Base-by-base conservation (phyloP, 148 eudicot species). In the Rhododendron henanense region DNA sequence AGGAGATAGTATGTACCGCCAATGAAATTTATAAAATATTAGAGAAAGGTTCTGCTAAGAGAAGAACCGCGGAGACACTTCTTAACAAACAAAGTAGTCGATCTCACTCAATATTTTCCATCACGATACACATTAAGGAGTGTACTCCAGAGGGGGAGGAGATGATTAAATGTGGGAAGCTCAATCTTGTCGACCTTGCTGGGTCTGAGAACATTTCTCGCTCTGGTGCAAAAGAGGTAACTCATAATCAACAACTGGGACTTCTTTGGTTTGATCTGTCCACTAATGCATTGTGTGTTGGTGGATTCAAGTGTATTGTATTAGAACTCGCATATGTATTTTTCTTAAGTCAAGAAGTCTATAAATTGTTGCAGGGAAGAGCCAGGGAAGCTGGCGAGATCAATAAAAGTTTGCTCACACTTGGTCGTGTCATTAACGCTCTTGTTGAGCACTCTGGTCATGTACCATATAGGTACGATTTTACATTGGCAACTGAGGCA, bases 301-400 rank as follows among this genome's bases (percentile, higher is more conserved):
- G 79, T 23, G 51, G 31, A 41, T 41, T 45, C 55, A 18, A 59
- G 18, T 35, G 1, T 55, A n/a, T 71, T 19, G 81, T 41, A 78
- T 21, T 31, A 18, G 39, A 50, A 48, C 69, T 65, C 9, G 6
- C 13, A 3, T 71, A 51, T 21, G 69, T 76, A 39, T 59, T 55
- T 50, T 67, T 76, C 10, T 55, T 50, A 67, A 35, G n/a, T 10
- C 6, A 8, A 25, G 2, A 25, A 16, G 6, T 78, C 18, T 11
- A 61, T 65, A 10, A 28, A 77, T 67, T 85, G 25, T 88, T 90
- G 82, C 90, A 97, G 99, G 93, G 97, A 18, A 92, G 99, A 92
- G 99, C 99, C 67, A 91, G 98, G 92, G 98, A 95, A 97, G 99
- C 99, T 51, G 99, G 99, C 77, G 99, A 97, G 88, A 97, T 97